These are phyloP conservation scores for Trichoderma guizhouense DNA, from an alignment of 2,329 filamentous ascomycete species.

Conservation along the genomic window DNA sequence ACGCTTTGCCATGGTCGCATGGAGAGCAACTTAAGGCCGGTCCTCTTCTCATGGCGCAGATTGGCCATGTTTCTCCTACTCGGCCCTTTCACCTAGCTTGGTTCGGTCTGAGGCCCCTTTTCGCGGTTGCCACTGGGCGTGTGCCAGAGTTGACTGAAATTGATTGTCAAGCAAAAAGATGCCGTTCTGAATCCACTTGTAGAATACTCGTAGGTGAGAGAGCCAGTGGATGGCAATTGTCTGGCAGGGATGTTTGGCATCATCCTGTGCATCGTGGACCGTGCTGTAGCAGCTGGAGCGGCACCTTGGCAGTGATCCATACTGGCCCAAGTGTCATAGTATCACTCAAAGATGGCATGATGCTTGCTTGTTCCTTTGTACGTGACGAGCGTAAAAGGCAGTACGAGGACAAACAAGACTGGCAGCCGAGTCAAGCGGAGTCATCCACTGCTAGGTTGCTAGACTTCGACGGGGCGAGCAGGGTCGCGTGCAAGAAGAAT, in stretches of 20 bases:
- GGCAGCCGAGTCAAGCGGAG: slow-evolving; percentile 1
- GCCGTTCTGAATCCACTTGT: background rate
- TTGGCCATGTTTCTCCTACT: slow-evolving; percentile 17
- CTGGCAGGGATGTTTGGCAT: background rate
- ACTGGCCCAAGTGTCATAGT: background rate
- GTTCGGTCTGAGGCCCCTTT: background rate
- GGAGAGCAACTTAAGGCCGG: slow-evolving; percentile 3
- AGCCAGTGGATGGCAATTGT: background rate
- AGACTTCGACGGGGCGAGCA: background rate
- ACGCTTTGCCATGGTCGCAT: background rate
- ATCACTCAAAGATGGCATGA: slow-evolving; percentile 9
- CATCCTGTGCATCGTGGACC: background rate
- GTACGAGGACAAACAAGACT: background rate
- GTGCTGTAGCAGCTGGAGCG: background rate
- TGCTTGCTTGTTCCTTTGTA: background rate
- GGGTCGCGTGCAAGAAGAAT: slow-evolving; percentile 11
- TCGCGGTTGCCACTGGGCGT: slow-evolving; percentile 1
- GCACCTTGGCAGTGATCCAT: background rate
- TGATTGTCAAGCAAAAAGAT: background rate
- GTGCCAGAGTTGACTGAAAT: background rate
- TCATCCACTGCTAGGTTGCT: background rate
- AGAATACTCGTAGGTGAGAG: background rate
- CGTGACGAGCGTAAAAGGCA: background rate
- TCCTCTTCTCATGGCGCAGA: slow-evolving; percentile 6
- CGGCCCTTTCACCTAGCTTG: slow-evolving; percentile 17